Evolutionary conservation across 2,329 filamentous ascomycete genomes (phyloP).

Genomic region (Colletotrichum horii): DNA sequence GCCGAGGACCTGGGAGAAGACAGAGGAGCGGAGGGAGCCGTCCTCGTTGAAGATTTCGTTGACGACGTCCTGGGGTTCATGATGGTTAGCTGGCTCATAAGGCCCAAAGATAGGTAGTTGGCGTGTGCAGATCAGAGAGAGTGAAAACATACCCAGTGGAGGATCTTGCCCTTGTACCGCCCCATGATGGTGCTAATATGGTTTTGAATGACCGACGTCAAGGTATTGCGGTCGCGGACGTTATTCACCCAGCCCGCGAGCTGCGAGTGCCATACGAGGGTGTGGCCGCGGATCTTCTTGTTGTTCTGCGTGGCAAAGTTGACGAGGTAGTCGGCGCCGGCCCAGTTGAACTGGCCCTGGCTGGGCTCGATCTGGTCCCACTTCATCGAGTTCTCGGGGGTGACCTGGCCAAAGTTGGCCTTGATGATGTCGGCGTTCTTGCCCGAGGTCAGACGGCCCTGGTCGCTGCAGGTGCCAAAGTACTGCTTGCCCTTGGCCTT

Average conservation of each 20-base stretch:
- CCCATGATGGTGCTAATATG: slow-evolving; percentile 64
- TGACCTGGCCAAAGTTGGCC: slow-evolving; percentile 67
- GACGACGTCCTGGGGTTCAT: slow-evolving; percentile 54
- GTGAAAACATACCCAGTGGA: slow-evolving; percentile 48
- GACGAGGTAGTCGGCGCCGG: slow-evolving; percentile 62
- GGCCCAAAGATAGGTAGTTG: background rate
- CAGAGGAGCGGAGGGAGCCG: slow-evolving; percentile 61
- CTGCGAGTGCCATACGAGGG: slow-evolving; percentile 69
- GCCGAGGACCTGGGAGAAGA: slow-evolving; percentile 72
- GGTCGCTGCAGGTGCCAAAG: slow-evolving; percentile 64
- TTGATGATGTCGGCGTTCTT: slow-evolving; percentile 63
- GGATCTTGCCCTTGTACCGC: slow-evolving; percentile 68
- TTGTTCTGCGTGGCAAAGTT: slow-evolving; percentile 61
- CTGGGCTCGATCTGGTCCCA: slow-evolving; percentile 63
- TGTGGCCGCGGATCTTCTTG: slow-evolving; percentile 69
- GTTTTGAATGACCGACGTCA: slow-evolving; percentile 62
- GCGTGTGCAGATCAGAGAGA: background rate
- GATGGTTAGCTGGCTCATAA: background rate
- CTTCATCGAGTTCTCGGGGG: slow-evolving; percentile 74
- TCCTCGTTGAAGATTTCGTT: slow-evolving; percentile 71
- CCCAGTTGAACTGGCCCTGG: slow-evolving; percentile 59
- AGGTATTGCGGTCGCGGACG: slow-evolving; percentile 54
- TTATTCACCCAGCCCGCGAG: slow-evolving; percentile 63
- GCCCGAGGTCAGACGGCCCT: slow-evolving; percentile 51
- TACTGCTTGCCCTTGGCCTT: slow-evolving; percentile 70